These are phyloP conservation scores for Colletotrichum sp. DNA, from an alignment of 2,329 filamentous ascomycete species.

Conservation along the genomic window DNA sequence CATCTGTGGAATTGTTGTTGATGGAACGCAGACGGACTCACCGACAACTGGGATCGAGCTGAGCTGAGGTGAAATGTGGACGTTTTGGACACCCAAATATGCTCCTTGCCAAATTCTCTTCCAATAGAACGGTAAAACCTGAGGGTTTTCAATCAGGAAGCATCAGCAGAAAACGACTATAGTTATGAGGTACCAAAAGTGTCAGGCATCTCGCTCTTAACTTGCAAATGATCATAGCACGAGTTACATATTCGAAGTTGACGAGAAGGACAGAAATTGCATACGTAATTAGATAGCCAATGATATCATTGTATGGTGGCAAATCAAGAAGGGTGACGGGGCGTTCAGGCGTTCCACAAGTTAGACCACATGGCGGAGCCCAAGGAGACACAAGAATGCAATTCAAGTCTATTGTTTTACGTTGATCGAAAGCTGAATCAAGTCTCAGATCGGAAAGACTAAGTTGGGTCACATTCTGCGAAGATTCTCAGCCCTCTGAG, in stretches of 20 bases:
- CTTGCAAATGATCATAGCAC: neutral
- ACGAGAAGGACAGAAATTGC: neutral
- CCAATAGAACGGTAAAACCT: neutral
- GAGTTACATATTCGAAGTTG: neutral
- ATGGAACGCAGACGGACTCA: neutral
- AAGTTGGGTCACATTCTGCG: neutral
- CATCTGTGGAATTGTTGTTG: neutral
- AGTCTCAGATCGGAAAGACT: neutral
- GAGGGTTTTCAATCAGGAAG: neutral
- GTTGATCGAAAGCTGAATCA: neutral
- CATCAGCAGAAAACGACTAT: neutral
- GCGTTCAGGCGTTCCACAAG: neutral
- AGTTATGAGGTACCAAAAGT: rapidly evolving
- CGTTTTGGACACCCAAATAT: neutral
- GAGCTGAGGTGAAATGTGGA: neutral
- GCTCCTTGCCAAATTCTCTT: neutral
- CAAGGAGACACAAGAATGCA: neutral
- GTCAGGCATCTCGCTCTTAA: neutral
- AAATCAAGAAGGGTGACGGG: neutral
- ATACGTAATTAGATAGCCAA: neutral
- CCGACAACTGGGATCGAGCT: neutral
- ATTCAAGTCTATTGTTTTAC: neutral
- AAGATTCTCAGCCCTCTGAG: neutral
- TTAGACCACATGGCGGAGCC: neutral
- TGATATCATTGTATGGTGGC: neutral